These are phyloP conservation scores for Tulasnella sp. DNA, from an alignment of 768 basidiomycete species.

Conservation along the genomic window DNA sequence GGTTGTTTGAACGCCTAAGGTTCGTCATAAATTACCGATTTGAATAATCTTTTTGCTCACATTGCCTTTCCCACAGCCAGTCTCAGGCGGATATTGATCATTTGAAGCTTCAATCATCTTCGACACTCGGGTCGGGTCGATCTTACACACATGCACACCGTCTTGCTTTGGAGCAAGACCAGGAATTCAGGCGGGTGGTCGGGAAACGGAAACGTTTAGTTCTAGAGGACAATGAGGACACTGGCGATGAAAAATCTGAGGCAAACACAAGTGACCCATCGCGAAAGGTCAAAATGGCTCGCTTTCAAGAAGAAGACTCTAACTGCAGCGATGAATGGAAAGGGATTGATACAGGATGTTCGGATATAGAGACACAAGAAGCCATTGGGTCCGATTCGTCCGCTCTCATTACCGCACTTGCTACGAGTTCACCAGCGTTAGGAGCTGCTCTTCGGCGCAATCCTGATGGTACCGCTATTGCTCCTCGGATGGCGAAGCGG, in stretches of 20 bases:
- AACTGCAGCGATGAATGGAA: slow-evolving; percentile 26
- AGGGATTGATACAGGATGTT: slow-evolving; percentile 22
- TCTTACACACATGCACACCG: slow-evolving; percentile 47
- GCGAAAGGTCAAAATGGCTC: neutral
- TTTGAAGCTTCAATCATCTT: slow-evolving; percentile 60
- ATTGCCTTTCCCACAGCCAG: slow-evolving; percentile 37
- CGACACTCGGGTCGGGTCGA: slow-evolving; percentile 72
- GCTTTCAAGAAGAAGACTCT: slow-evolving; percentile 22
- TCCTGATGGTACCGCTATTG: slow-evolving; percentile 45
- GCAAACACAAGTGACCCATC: slow-evolving; percentile 10
- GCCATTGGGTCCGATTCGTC: slow-evolving; percentile 20
- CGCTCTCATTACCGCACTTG: slow-evolving; percentile 13
- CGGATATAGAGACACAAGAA: slow-evolving; percentile 20
- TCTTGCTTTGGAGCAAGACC: slow-evolving; percentile 48
- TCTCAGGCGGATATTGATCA: slow-evolving; percentile 59
- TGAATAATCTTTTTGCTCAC: neutral
- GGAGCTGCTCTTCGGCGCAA: slow-evolving; percentile 60
- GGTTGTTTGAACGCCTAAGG: slow-evolving; percentile 73
- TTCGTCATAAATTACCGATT: slow-evolving; percentile 31
- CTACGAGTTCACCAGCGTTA: slow-evolving; percentile 27
- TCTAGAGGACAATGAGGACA: slow-evolving; percentile 22
- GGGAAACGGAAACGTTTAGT: slow-evolving; percentile 36
- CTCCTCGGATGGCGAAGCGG: slow-evolving; percentile 37
- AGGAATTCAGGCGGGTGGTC: slow-evolving; percentile 33
- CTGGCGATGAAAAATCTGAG: slow-evolving; percentile 22